phyloP scores from a whole-genome alignment of 352 stramenopile species.

The Pythium phragmiticola region DNA sequence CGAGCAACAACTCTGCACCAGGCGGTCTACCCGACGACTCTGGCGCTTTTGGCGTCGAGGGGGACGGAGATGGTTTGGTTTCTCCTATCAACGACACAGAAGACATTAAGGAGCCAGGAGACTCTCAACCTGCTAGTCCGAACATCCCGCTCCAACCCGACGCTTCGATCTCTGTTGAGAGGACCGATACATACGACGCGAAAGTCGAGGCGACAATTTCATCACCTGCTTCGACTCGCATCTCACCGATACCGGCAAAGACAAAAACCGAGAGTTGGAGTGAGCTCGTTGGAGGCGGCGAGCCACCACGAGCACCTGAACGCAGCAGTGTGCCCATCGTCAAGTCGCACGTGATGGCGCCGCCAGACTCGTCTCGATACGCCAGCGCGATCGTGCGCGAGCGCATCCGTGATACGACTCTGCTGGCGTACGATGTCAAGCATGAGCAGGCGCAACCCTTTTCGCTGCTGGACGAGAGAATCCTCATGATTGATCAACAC shows the following conservation, averaged over 20 bases:
- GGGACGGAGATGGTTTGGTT: too few species aligned
- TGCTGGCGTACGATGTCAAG: slow-evolving; percentile 56
- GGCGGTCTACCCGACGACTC: too few species aligned
- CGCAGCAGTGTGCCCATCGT: neutral
- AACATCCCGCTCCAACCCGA: too few species aligned
- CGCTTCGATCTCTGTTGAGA: too few species aligned
- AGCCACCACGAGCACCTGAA: neutral
- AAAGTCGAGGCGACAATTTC: neutral
- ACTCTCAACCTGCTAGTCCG: too few species aligned
- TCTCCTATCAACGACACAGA: too few species aligned
- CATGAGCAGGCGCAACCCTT: slow-evolving; percentile 53
- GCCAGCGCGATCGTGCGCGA: slow-evolving; percentile 23
- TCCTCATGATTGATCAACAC: slow-evolving; percentile 51
- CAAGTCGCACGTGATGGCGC: slow-evolving; percentile 8
- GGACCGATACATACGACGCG: neutral
- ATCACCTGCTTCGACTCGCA: neutral
- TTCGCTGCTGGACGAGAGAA: slow-evolving; percentile 47
- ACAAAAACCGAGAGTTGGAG: slow-evolving; percentile 15
- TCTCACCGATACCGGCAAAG: neutral
- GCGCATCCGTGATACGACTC: slow-evolving; percentile 27
- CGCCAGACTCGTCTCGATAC: slow-evolving; percentile 21
- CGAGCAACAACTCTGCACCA: too few species aligned
- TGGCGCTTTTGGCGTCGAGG: too few species aligned
- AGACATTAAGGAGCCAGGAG: too few species aligned
- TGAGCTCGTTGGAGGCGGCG: slow-evolving; percentile 2